Base-by-base conservation (phyloP, 306 rosid species). In the Quercus dentata region DNA sequence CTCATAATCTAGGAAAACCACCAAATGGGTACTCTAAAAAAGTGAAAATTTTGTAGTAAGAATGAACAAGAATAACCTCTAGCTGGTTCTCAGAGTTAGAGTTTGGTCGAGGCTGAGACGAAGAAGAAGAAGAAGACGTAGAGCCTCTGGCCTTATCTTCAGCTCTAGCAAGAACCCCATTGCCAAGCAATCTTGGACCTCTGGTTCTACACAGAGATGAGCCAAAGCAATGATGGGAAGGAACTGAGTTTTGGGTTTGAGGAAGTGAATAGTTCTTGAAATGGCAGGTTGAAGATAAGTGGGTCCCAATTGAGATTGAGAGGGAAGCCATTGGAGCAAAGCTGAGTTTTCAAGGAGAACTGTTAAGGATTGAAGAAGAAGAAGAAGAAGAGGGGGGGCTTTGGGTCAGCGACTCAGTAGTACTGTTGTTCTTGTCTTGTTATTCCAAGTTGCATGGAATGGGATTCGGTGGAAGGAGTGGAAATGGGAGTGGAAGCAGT, bases 91-190 rank as follows among this genome's bases (percentile, higher is more conserved):
- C 86, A 11, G 92, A 83, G 77, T 46, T 83, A 11, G 90, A 83
- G 76, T 49, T 84, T 84, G 83, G 82, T 77, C 85, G 94, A 83
- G 82, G 83, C 79, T 74, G 78, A 23, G 91, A 81, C 82, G 90
- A 86, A 70, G 97, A 63, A 69, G 74, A 76, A 54, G 80, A 73
- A 18, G 86, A 71, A 11, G 72, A 46, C 18, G 78, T 49, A 33
- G 82, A 74, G 7, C 72, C 84, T 84, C 78, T 84, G 21, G 91
- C 89, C 88, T 90, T 87, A 28, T 91, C 95, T 83, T 90, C 93
- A 38, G 95, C 98, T 70, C 96, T 88, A 56, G 85, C 91, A 84
- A 91, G 81, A 35, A 91, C 81, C 74, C 63, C 77, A 85, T 78
- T 74, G 28, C 91, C 83, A 18, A 80, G 92, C 74, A 84, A 85